Evolutionary conservation across 2,329 filamentous ascomycete species (phyloP).

Genomic region (Pseudopithomyces chartarum): DNA sequence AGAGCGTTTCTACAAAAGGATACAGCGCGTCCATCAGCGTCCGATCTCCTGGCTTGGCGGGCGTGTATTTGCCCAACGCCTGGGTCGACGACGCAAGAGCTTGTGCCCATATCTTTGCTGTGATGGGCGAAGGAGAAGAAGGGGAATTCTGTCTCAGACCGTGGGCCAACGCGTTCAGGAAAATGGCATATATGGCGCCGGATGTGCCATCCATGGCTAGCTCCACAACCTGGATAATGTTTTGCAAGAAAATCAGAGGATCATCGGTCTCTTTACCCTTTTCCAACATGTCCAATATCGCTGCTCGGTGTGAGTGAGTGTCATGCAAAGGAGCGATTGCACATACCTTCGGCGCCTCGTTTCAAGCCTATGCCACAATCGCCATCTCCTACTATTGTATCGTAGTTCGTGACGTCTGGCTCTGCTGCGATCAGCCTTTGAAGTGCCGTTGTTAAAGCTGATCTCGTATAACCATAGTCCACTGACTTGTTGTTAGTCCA

Average conservation of each 20-base stretch:
- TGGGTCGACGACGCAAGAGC: slow-evolving; percentile 72
- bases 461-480: slow-evolving; percentile 58
- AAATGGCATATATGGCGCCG: slow-evolving; percentile 83
- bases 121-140: slow-evolving; percentile 51
- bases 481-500: slow-evolving; percentile 43
- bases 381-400: slow-evolving; percentile 86
- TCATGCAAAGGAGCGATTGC: slow-evolving; percentile 26
- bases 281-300: slow-evolving; percentile 50
- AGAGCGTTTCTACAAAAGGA: slow-evolving; percentile 80
- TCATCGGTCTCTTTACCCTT: slow-evolving; percentile 58
- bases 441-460: slow-evolving; percentile 61
- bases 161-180: slow-evolving; percentile 82
- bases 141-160: slow-evolving; percentile 63
- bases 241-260: slow-evolving; percentile 62
- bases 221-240: slow-evolving; percentile 68
- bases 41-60: slow-evolving; percentile 84
- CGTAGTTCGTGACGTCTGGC: slow-evolving; percentile 68
- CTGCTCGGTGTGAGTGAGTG: slow-evolving; percentile 31
- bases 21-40: slow-evolving; percentile 89
- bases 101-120: slow-evolving; percentile 62
- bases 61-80: slow-evolving; percentile 78
- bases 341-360: slow-evolving; percentile 74
- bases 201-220: slow-evolving; percentile 75
- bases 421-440: slow-evolving; percentile 68
- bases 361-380: slow-evolving; percentile 88